Conservation (phyloP, 2,329 filamentous ascomycete genomes). For the Macroventuria anomochaeta region DNA sequence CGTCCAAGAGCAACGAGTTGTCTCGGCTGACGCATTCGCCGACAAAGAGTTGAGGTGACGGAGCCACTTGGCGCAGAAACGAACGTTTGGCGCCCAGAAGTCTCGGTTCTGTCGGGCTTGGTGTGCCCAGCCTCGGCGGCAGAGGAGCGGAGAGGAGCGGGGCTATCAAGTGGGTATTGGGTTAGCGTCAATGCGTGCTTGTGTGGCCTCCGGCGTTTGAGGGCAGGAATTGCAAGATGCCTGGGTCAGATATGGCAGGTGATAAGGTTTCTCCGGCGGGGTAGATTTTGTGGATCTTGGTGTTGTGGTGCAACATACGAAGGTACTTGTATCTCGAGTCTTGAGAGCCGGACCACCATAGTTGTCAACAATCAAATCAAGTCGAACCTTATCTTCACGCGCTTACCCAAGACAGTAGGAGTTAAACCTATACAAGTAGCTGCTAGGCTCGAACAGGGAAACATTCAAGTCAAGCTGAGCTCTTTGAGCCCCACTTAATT, state of each 20-base stretch:
- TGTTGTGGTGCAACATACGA: not conserved
- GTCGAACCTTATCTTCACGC: too few species aligned
- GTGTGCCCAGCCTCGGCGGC: slow-evolving; percentile 24
- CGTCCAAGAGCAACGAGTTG: slow-evolving; percentile 5
- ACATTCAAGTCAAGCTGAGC: too few species aligned
- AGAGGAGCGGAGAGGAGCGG: slow-evolving; percentile 35
- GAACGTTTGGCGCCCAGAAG: slow-evolving; percentile 22
- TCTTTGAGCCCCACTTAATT: too few species aligned
- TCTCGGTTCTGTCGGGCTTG: slow-evolving; percentile 23
- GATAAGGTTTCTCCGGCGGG: slow-evolving; percentile 1
- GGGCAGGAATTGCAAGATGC: not conserved
- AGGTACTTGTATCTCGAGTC: not conserved
- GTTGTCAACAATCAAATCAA: too few species aligned
- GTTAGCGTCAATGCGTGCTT: slow-evolving; percentile 7
- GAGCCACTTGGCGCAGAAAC: slow-evolving; percentile 10
- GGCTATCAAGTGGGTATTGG: not conserved
- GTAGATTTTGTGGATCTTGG: not conserved
- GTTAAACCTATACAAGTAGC: too few species aligned
- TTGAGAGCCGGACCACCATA: not conserved
- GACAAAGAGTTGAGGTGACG: slow-evolving; percentile 1
- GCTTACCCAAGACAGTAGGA: too few species aligned
- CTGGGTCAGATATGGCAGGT: not conserved
- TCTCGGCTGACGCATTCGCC: slow-evolving; percentile 36
- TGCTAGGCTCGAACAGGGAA: too few species aligned
- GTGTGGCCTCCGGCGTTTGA: not conserved